Evolutionary conservation across 768 basidiomycete genomes (phyloP).

Genomic region (Termitomyces sp.): DNA sequence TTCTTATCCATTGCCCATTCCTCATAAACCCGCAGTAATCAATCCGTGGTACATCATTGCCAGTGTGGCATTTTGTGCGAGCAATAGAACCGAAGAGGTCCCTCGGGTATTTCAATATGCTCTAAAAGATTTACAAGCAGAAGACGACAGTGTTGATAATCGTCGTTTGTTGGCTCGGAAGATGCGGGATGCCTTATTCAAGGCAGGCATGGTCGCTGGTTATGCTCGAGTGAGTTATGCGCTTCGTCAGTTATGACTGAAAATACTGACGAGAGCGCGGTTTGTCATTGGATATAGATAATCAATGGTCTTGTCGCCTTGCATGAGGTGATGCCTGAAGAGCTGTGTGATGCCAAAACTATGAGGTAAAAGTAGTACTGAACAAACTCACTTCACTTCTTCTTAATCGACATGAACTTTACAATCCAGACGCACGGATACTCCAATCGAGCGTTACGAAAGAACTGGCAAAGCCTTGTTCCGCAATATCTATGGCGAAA

Average conservation of each 20-base stretch:
- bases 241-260: neutral
- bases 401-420: neutral
- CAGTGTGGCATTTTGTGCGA: slow-evolving; percentile 50
- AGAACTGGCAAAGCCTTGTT: slow-evolving; percentile 39
- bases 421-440: slow-evolving; percentile 30
- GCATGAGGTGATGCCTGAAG: slow-evolving; percentile 45
- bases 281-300: slow-evolving; percentile 24
- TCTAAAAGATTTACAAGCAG: slow-evolving; percentile 34
- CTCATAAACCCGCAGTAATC: slow-evolving; percentile 5
- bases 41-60: slow-evolving; percentile 61
- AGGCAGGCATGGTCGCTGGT: slow-evolving; percentile 51
- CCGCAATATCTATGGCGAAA: slow-evolving; percentile 48
- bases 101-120: slow-evolving; percentile 48
- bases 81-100: slow-evolving; percentile 55
- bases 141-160: slow-evolving; percentile 24
- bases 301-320: slow-evolving; percentile 54
- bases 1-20: neutral
- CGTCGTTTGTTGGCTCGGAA: slow-evolving; percentile 41
- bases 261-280: neutral
- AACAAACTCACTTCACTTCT: neutral
- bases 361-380: slow-evolving; percentile 27
- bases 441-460: slow-evolving; percentile 37
- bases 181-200: slow-evolving; percentile 59
- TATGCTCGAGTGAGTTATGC: slow-evolving; percentile 45
- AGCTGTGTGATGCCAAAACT: slow-evolving; percentile 39